These are phyloP conservation scores for Exophiala phaeomuriformis DNA, from an alignment of 2,329 filamentous ascomycete species.

Conservation along the genomic window DNA sequence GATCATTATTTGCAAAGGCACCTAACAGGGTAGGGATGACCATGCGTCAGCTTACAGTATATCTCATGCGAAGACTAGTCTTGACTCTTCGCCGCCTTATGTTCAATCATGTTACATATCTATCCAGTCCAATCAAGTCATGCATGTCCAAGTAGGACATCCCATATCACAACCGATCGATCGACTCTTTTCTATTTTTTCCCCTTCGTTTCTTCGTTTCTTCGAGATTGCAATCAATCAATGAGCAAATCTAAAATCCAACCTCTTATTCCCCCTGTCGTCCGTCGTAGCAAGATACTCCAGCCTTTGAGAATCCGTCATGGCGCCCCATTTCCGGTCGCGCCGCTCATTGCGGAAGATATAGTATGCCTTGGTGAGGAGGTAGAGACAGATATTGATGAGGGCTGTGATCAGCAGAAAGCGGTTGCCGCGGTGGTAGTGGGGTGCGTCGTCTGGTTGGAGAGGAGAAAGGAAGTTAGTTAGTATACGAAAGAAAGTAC, in stretches of 20 bases:
- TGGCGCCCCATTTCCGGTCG: conserved; percentile 36
- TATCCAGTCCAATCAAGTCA: too few relatives aligned
- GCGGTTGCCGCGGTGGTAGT: conserved; percentile 47
- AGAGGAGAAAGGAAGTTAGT: neutral
- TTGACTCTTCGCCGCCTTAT: too few relatives aligned
- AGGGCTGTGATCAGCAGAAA: conserved; percentile 44
- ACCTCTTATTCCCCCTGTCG: conserved; percentile 40
- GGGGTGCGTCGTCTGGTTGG: conserved; percentile 44
- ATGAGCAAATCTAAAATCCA: conserved; percentile 33
- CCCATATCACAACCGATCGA: too few relatives aligned
- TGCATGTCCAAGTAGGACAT: too few relatives aligned
- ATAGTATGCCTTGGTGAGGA: conserved; percentile 36
- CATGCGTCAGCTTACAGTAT: too few relatives aligned
- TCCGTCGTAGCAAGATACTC: conserved; percentile 43
- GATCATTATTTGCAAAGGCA: too few relatives aligned
- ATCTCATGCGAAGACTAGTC: too few relatives aligned
- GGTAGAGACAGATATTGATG: conserved; percentile 46
- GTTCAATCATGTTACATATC: too few relatives aligned
- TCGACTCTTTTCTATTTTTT: too few relatives aligned
- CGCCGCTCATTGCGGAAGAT: conserved; percentile 28
- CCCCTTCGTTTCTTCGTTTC: too few relatives aligned
- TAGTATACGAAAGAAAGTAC: too few relatives aligned
- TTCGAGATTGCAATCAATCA: neutral
- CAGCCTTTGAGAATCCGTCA: conserved; percentile 37
- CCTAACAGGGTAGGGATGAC: too few relatives aligned